Evolutionary conservation across 495 filamentous ascomycete genomes (phyloP).

Genomic region (Penicillium canariense): DNA sequence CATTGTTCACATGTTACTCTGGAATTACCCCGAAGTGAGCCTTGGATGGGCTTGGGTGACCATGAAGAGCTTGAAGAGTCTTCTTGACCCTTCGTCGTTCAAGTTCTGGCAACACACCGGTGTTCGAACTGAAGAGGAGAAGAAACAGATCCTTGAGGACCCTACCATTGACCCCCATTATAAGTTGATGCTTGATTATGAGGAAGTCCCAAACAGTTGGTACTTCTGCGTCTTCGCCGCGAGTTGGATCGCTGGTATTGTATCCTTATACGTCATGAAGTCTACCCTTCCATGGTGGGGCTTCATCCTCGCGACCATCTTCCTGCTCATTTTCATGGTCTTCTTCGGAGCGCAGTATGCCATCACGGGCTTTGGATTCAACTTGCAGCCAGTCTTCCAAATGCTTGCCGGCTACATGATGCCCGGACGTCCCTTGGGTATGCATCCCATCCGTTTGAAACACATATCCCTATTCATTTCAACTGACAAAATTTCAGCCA

Average conservation of each 20-base stretch:
- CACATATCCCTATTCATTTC: neutral
- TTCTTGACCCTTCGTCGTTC: neutral
- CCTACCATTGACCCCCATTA: slow-evolving; percentile 3
- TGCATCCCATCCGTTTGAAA: neutral
- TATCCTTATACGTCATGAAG: slow-evolving; percentile 36
- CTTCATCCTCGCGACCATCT: slow-evolving; percentile 43
- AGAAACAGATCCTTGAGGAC: neutral
- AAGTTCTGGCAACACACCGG: neutral
- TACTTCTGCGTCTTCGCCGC: slow-evolving; percentile 30
- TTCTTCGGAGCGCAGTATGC: slow-evolving; percentile 38
- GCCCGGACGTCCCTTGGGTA: slow-evolving; percentile 32
- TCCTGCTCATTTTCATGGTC: slow-evolving; percentile 30
- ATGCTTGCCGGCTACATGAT: slow-evolving; percentile 39
- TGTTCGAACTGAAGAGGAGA: neutral
- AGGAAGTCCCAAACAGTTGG: neutral
- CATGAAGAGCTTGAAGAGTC: neutral
- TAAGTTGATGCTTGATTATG: neutral
- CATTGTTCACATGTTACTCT: slow-evolving; percentile 36
- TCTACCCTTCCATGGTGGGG: slow-evolving; percentile 52
- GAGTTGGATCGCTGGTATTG: slow-evolving; percentile 44
- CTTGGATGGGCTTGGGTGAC: slow-evolving; percentile 23
- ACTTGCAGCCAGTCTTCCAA: slow-evolving; percentile 34
- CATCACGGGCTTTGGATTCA: slow-evolving; percentile 37
- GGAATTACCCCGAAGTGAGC: slow-evolving; percentile 35
- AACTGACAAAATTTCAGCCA: neutral